These are phyloP conservation scores for Candida anutae DNA, from an alignment of 1,139 yeast genomes.

Conservation along the genomic window DNA sequence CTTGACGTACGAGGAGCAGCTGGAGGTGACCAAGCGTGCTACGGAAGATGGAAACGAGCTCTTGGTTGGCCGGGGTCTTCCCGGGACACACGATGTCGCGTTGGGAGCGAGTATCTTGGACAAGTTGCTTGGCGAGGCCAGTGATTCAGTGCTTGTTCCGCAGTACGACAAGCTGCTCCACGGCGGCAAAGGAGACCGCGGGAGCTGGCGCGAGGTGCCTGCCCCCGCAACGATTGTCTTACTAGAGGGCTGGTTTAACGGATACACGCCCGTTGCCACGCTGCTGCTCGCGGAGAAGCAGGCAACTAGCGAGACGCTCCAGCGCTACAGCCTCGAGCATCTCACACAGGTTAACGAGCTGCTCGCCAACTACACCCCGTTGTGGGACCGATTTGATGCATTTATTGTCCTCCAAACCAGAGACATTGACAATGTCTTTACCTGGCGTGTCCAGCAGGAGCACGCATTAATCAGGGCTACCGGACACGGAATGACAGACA, in stretches of 20 bases:
- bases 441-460: conserved; percentile 86
- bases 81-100: conserved; percentile 83
- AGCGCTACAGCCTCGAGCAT: conserved; percentile 18
- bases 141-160: conserved; percentile 40
- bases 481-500: conserved; percentile 79
- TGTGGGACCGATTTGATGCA: conserved; percentile 55
- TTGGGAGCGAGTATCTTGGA: conserved; percentile 23
- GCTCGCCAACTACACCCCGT: conserved; percentile 39
- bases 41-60: conserved; percentile 38
- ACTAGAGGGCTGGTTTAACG: conserved; percentile 94
- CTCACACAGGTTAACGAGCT: conserved; percentile 40
- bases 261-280: conserved; percentile 44
- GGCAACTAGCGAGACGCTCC: conserved; percentile 13
- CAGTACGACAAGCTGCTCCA: conserved; percentile 70
- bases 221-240: conserved; percentile 55
- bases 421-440: conserved; percentile 54
- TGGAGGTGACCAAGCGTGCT: conserved; percentile 28
- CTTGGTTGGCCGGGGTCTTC: conserved; percentile 77
- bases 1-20: conserved; percentile 56
- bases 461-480: conserved; percentile 44
- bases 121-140: conserved; percentile 5
- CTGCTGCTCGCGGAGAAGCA: conserved; percentile 16
- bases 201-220: conserved; percentile 30
- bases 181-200: conserved; percentile 75
- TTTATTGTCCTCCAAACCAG: conserved; percentile 60